Base-by-base conservation (phyloP, 2,329 filamentous ascomycete species). In the Macrophomina pseudophaseolina region DNA sequence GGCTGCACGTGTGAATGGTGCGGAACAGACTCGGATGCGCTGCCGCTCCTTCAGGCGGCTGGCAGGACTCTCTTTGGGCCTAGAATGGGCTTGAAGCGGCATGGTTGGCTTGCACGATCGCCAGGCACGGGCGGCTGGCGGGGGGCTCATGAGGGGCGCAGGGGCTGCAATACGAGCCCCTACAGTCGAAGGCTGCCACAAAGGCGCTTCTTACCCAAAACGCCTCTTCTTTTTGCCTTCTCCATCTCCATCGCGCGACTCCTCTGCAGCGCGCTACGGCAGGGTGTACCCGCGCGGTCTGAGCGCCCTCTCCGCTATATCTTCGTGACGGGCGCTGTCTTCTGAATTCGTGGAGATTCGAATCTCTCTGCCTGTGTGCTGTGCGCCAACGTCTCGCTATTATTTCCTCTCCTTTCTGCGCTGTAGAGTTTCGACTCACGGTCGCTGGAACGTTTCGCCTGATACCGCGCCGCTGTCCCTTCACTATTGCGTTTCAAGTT, bases 141-240 rank as follows among this genome's bases (percentile, higher is more conserved):
- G 38, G 23, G 54, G 54, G 23, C 9, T 23, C 18, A 44, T 23
- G 14, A 8, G 56, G 58, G 42, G 58, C 58, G 58, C 58, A 62
- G 58, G 58, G 58, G 52, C 52, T 49, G 44, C 58, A 62, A 62
- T 62, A 62, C 58, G 58, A 62, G 58, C 44, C 30, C 32, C 18
- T 33, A 35, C 38, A 42, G 23, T 35, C 40, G 14, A 30, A 16
- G 28, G 35, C 56, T 35, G 30, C 33, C 30, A 18, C 30, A 18
- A 18, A 51, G 18, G 18, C 48, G 48, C 54, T 30, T 44, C 28
- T 23, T 42, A 48, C 16, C 42, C 44, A 30, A 44, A 28, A 35
- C 56, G 38, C 38, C 38, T 40, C 23, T 30, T 44, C 2, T 30
- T n/a, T 30, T 40, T 28, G 16, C 12, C 32, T 60, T 16, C 44